phyloP scores from a whole-genome alignment of 2,329 filamentous ascomycete species.

The Truncatella angustata region DNA sequence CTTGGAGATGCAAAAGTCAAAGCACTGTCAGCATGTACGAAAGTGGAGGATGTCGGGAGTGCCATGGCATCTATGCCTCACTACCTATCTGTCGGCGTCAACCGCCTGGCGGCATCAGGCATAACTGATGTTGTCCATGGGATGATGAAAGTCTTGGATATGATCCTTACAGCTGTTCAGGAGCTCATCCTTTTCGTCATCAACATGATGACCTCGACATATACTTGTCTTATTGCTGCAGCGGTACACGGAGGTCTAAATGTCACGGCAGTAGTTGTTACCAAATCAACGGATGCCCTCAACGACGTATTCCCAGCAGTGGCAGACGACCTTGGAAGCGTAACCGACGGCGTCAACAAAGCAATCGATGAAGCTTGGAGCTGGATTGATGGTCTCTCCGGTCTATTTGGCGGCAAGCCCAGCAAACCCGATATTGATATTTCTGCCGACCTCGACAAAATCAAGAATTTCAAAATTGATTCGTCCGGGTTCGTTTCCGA shows the following conservation, averaged over 20 bases:
- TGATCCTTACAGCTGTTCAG: slow-evolving; percentile 81
- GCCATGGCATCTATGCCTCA: slow-evolving; percentile 98
- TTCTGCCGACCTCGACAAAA: slow-evolving; percentile 58
- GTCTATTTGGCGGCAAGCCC: slow-evolving; percentile 48
- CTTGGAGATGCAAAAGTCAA: slow-evolving; percentile 74
- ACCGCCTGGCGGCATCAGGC: slow-evolving; percentile 75
- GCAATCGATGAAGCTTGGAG: slow-evolving; percentile 48
- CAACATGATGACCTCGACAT: slow-evolving; percentile 86
- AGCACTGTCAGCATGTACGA: slow-evolving; percentile 84
- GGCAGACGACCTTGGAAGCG: slow-evolving; percentile 42
- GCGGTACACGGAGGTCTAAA: slow-evolving; percentile 77
- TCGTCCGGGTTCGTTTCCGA: slow-evolving; percentile 66
- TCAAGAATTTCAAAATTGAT: slow-evolving; percentile 68
- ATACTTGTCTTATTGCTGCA: slow-evolving; percentile 84
- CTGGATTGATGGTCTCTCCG: slow-evolving; percentile 54
- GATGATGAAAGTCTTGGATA: slow-evolving; percentile 73
- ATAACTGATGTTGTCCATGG: slow-evolving; percentile 79
- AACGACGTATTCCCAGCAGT: slow-evolving; percentile 46
- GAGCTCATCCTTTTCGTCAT: slow-evolving; percentile 89
- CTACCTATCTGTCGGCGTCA: slow-evolving; percentile 86
- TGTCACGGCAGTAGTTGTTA: slow-evolving; percentile 49
- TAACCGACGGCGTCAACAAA: slow-evolving; percentile 55
- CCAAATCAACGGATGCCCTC: slow-evolving; percentile 43
- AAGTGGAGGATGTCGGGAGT: slow-evolving; percentile 90
- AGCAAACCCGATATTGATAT: slow-evolving; percentile 51